phyloP scores from a whole-genome alignment of 2,329 filamentous ascomycete species.

The Clonostachys chloroleuca region DNA sequence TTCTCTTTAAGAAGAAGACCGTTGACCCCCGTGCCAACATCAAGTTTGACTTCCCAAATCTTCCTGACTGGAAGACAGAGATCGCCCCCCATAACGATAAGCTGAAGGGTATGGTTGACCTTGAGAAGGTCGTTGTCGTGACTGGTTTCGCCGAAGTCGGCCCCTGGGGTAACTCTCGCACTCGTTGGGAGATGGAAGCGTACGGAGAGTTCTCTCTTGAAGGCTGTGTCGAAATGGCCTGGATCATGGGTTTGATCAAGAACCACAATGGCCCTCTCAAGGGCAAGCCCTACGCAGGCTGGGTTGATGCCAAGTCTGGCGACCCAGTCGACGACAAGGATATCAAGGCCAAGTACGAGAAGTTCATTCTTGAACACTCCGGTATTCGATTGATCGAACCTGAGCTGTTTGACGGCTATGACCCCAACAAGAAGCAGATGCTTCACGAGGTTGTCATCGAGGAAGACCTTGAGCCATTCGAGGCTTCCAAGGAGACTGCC shows the following conservation, averaged over 20 bases:
- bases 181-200: slow-evolving; percentile 99
- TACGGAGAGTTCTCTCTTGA: slow-evolving; percentile 95
- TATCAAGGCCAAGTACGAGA: slow-evolving; percentile 96
- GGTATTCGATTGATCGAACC: slow-evolving; percentile 98
- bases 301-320: slow-evolving; percentile 90
- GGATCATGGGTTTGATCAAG: slow-evolving; percentile 99
- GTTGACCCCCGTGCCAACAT: slow-evolving; percentile 95
- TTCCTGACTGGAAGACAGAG: slow-evolving; percentile 90
- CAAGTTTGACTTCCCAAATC: slow-evolving; percentile 89
- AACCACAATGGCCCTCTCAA: slow-evolving; percentile 97
- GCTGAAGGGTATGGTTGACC: slow-evolving; percentile 96
- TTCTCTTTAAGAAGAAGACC: slow-evolving; percentile 89
- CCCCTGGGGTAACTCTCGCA: slow-evolving; percentile 97
- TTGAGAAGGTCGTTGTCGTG: slow-evolving; percentile 96
- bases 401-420: slow-evolving; percentile 93
- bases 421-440: slow-evolving; percentile 97
- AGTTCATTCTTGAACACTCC: slow-evolving; percentile 90
- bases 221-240: slow-evolving; percentile 98
- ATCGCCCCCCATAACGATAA: slow-evolving; percentile 82
- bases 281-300: slow-evolving; percentile 93
- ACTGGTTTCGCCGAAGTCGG: slow-evolving; percentile 95
- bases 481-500: slow-evolving; percentile 94
- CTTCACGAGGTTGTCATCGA: slow-evolving; percentile 97
- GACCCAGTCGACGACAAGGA: slow-evolving; percentile 98
- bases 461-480: slow-evolving; percentile 94